A percentile compares a stretch with the other conserved stretches of the same genome.
These are phyloP conservation scores for Ustilago nuda DNA, from an alignment of 1,284 basidiomycete genomes.

Conservation along the genomic window DNA sequence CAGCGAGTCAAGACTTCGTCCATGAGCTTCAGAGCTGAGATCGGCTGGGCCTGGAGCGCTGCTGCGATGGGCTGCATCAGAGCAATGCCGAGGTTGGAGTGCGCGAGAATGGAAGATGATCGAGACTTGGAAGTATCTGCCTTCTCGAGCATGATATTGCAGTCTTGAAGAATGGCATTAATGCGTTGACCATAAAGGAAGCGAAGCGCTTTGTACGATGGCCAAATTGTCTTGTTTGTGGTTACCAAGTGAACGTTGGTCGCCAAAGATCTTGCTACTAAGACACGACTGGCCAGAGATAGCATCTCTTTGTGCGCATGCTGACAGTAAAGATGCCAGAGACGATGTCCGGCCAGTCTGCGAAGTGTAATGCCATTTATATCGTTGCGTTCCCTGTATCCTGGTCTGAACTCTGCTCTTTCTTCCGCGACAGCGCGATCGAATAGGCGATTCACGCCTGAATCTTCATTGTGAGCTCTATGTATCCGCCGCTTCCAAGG, in stretches of 20 bases:
- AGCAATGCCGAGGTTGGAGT: conserved; percentile 11
- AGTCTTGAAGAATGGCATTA: conserved; percentile 36
- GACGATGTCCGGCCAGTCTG: conserved; percentile 14
- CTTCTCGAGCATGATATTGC: conserved; percentile 5
- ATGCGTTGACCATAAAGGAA: conserved; percentile 25
- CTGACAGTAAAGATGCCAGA: conserved; percentile 27
- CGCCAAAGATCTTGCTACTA: conserved; percentile 17
- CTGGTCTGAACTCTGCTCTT: conserved; percentile 5
- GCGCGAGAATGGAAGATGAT: not conserved
- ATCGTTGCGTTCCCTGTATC: conserved; percentile 6
- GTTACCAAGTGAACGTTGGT: conserved; percentile 10
- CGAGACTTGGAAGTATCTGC: not conserved
- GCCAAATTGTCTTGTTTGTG: conserved; percentile 15
- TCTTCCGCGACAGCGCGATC: conserved; percentile 2
- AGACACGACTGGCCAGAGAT: conserved; percentile 7
- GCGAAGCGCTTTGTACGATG: conserved; percentile 26
- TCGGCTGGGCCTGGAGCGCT: conserved; percentile 30
- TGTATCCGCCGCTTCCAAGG: conserved; percentile 6
- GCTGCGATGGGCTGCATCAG: conserved; percentile 22
- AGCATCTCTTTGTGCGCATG: conserved; percentile 33
- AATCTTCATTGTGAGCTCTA: not conserved
- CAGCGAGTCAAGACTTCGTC: conserved; percentile 26
- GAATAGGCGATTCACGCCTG: conserved; percentile 1
- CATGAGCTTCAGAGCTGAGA: conserved; percentile 28
- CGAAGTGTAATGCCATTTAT: conserved; percentile 23